Evolutionary conservation across 1,284 basidiomycete genomes (phyloP), one percentile per base, ranked within the genome.

Genomic region (Waitea zeae): DNA sequence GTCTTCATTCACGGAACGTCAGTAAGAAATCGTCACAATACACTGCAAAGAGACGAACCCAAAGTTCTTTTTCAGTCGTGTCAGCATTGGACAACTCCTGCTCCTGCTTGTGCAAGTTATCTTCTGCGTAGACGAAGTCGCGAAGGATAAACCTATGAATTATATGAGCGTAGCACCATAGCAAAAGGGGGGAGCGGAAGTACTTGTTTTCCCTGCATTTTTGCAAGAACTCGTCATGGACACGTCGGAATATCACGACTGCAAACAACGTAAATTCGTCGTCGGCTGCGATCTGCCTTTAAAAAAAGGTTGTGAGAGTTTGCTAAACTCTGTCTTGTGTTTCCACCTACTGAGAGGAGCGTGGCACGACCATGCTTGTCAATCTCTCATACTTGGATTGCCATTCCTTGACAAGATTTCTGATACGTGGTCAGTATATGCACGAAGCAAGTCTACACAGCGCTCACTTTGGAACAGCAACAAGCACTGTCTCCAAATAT

Each of bases 151-250:
- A 98, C 50, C 87, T 58, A 35, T 3, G 17, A 28, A 28, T 38
- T 43, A 12, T 17, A 17, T 12, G 13, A 30, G 31, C 35, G 37
- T n/a, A 13, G 17, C n/a, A 38, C 36, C 27, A 33, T 18, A 17
- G 17, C 9, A 5, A 31, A 37, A 34, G 30, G 27, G 4, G 29
- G 18, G 31, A 18, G n/a, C n/a, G 19, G 17, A 46, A 59, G 43
- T 41, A 92, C 87, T 95, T 97, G 59, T 87, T 79, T 54, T 98
- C 95, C 42, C 95, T 65, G 49, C 88, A 93, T 55, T 89, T 92
- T 58, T 96, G 89, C 3, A 80, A 57, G 52, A 93, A 97, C 38
- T 96, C 84, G 44, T 98, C 93, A 48, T 82, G 78, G 33, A 88
- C 73, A 47, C 86, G 80, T 48, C 77, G 78, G 67, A 99, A 99